A percentile compares a stretch with the other conserved stretches of the same genome.
Evolutionary conservation across 768 basidiomycete genomes (phyloP).

Genomic region (Russula vinacea): DNA sequence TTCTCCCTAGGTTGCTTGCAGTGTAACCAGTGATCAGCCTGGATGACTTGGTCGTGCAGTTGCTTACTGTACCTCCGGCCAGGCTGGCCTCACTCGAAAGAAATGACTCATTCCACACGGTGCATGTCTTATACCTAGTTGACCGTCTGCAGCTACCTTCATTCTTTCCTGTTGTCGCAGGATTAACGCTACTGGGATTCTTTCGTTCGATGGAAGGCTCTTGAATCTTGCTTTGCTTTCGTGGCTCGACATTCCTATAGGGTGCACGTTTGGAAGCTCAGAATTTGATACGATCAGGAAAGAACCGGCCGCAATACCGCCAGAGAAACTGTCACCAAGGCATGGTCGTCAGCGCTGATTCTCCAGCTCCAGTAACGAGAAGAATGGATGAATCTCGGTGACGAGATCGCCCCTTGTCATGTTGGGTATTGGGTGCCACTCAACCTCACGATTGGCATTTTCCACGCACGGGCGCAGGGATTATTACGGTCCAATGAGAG

Average conservation of each 20-base stretch:
- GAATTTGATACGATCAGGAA: neutral
- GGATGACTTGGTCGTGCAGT: neutral
- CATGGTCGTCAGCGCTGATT: neutral
- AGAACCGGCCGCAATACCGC: neutral
- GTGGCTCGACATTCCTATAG: neutral
- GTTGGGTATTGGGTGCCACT: neutral
- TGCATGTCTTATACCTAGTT: neutral
- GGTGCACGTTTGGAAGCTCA: neutral
- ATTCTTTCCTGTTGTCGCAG: neutral
- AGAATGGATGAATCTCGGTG: neutral
- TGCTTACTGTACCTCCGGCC: too few species aligned
- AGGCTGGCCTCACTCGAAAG: neutral
- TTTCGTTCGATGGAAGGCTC: neutral
- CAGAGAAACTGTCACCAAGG: neutral
- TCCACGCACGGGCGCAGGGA: neutral
- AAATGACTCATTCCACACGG: neutral
- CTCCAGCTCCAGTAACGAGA: neutral
- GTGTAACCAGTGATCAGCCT: neutral
- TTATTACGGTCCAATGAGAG: neutral
- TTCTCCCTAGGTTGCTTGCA: neutral
- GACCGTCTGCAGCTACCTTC: neutral
- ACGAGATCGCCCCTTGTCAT: slow-evolving; percentile 11
- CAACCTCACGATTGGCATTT: slow-evolving; percentile 1
- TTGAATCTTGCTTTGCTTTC: neutral
- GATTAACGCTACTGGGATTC: neutral